Evolutionary conservation across 1,139 yeast genomes (phyloP).

Genomic region (Schwanniomyces etchellsii): DNA sequence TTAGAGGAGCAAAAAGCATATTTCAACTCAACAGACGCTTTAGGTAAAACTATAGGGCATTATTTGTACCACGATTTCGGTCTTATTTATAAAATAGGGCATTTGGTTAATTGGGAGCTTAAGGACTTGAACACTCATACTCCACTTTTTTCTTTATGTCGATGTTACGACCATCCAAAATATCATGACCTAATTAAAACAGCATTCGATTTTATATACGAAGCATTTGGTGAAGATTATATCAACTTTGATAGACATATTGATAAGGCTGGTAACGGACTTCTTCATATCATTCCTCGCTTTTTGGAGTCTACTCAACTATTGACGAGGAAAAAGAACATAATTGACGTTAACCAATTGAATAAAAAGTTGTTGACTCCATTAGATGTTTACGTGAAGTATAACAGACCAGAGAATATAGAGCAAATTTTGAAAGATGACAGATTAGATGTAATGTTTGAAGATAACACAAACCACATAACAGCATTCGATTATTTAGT

Average conservation of each 20-base stretch:
- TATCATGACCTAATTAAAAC: conserved; percentile 47
- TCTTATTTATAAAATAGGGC: conserved; percentile 52
- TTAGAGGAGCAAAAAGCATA: conserved; percentile 43
- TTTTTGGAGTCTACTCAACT: conserved; percentile 36
- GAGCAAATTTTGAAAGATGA: conserved; percentile 38
- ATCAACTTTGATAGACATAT: conserved; percentile 56
- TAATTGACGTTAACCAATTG: conserved; percentile 55
- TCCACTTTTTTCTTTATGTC: conserved; percentile 68
- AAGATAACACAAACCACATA: conserved; percentile 39
- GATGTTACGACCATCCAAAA: conserved; percentile 75
- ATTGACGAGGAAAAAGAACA: conserved; percentile 23
- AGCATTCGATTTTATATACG: conserved; percentile 42
- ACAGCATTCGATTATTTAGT: conserved; percentile 38
- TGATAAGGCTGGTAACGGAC: conserved; percentile 68
- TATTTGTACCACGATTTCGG: conserved; percentile 58
- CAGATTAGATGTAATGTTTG: conserved; percentile 37
- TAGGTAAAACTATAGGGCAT: conserved; percentile 66
- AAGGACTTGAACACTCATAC: conserved; percentile 70
- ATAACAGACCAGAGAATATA: conserved; percentile 59
- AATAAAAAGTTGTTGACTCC: conserved; percentile 66
- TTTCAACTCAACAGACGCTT: conserved; percentile 44
- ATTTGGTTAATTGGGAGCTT: conserved; percentile 61
- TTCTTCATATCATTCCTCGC: conserved; percentile 62
- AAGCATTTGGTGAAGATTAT: conserved; percentile 27
- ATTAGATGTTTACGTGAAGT: conserved; percentile 64